Evolutionary conservation across 2,329 filamentous ascomycete genomes (phyloP).

Genomic region (Colletotrichum musae): DNA sequence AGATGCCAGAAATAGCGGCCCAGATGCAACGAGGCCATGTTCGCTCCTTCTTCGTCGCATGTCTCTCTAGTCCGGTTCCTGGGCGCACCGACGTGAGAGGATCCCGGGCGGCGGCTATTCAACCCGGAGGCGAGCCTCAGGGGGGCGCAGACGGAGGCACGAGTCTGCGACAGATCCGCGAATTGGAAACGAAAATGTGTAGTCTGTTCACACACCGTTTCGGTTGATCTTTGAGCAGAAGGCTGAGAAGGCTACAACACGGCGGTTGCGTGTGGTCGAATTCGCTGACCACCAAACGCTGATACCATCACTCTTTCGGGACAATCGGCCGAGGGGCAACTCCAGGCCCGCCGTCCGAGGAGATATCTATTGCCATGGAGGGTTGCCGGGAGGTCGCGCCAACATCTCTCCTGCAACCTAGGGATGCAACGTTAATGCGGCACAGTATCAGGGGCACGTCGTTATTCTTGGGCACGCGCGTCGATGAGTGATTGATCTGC

Average conservation of each 20-base stretch:
- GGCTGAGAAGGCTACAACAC: slow-evolving; percentile 7
- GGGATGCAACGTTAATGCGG: slow-evolving; percentile 3
- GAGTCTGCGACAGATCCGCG: slow-evolving; percentile 41
- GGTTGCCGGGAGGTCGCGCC: not conserved
- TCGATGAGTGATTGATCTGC: slow-evolving; percentile 12
- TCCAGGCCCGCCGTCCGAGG: slow-evolving; percentile 7
- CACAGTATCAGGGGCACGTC: not conserved
- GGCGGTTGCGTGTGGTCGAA: not conserved
- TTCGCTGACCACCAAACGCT: not conserved
- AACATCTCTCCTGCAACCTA: not conserved
- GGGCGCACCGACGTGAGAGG: slow-evolving; percentile 14
- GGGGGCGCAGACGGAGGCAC: slow-evolving; percentile 11
- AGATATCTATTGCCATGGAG: not conserved
- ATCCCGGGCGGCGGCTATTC: slow-evolving; percentile 20
- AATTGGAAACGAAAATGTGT: slow-evolving; percentile 39
- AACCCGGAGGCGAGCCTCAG: slow-evolving; percentile 7
- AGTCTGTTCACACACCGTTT: slow-evolving; percentile 34
- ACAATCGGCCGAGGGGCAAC: slow-evolving; percentile 5
- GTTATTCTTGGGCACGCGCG: slow-evolving; percentile 13
- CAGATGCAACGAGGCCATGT: slow-evolving; percentile 2
- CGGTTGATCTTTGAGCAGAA: slow-evolving; percentile 17
- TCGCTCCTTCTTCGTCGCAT: slow-evolving; percentile 6
- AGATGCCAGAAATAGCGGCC: not conserved
- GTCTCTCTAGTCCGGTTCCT: not conserved
- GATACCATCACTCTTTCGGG: not conserved